Evolutionary conservation across 768 basidiomycete genomes (phyloP).

Genomic region (Tylopilus plumbeoviolaceoides): DNA sequence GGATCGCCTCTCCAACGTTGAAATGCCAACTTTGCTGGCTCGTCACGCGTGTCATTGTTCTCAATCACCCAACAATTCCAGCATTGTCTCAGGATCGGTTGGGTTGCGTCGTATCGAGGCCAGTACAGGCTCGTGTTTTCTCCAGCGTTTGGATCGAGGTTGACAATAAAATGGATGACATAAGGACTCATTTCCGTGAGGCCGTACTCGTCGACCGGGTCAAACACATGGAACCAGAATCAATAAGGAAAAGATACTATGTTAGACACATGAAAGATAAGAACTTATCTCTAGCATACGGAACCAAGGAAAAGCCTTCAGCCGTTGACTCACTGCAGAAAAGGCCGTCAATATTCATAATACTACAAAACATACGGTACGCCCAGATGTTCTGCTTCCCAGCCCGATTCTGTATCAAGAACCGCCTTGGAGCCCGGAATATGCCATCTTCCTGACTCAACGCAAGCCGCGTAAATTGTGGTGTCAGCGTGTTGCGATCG

Average conservation of each 20-base stretch:
- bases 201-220: slow-evolving; percentile 40
- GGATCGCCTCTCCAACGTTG: no score
- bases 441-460: slow-evolving; percentile 46
- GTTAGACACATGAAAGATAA: not conserved
- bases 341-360: no score
- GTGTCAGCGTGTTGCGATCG: slow-evolving; percentile 39
- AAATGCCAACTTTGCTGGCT: slow-evolving; percentile 30
- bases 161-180: slow-evolving; percentile 17
- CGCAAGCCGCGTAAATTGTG: no score
- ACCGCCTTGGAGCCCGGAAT: slow-evolving; percentile 48
- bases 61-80: slow-evolving; percentile 21
- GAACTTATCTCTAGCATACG: no score
- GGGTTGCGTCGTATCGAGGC: slow-evolving; percentile 39
- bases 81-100: slow-evolving; percentile 22
- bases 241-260: no score
- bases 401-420: slow-evolving; percentile 38
- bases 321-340: no score
- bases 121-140: slow-evolving; percentile 31
- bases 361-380: no score
- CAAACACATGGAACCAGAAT: slow-evolving; percentile 40
- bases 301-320: slow-evolving; percentile 43
- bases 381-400: slow-evolving; percentile 40
- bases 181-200: slow-evolving; percentile 41
- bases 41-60: slow-evolving; percentile 40
- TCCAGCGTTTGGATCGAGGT: slow-evolving; percentile 38